Percentiles rank a stretch among this genome's conserved stretches.
Conservation (phyloP, 1,139 yeast species). For the Yamadazyma buinensis region DNA sequence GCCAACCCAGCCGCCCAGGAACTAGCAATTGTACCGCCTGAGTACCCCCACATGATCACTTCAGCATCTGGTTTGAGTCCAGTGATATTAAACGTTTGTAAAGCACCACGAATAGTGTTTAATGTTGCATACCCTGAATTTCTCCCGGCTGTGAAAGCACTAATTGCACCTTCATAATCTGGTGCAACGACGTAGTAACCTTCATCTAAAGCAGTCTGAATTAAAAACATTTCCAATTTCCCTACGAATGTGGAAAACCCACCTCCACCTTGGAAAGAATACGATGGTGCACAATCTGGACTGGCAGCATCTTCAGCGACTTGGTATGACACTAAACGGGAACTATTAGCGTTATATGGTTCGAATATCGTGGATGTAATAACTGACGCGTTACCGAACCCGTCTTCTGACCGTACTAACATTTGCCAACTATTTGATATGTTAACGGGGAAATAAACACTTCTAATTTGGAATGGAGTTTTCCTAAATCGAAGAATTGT, state of each 20-base stretch:
- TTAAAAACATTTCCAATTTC: conserved; percentile 23
- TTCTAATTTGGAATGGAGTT: conserved; percentile 18
- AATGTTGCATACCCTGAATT: conserved; percentile 26
- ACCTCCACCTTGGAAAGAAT: conserved; percentile 20
- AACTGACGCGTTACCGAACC: conserved; percentile 27
- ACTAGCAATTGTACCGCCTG: conserved; percentile 34
- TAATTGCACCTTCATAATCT: conserved; percentile 30
- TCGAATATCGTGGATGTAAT: conserved; percentile 29
- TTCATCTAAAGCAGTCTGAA: conserved; percentile 20
- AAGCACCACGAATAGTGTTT: conserved; percentile 25
- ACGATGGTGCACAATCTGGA: conserved; percentile 31
- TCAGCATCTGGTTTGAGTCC: conserved; percentile 20
- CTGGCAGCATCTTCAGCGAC: conserved; percentile 28
- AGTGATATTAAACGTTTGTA: conserved; percentile 19
- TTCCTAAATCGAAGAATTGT: conserved; percentile 23
- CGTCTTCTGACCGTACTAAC: conserved; percentile 31
- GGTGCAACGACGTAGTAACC: conserved; percentile 33
- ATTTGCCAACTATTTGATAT: conserved; percentile 28
- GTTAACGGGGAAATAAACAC: conserved; percentile 12
- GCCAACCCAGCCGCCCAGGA: conserved; percentile 33
- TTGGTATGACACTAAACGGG: conserved; percentile 23
- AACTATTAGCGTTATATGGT: conserved; percentile 28
- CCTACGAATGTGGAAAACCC: conserved; percentile 15
- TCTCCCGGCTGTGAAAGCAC: conserved; percentile 27
- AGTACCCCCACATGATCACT: conserved; percentile 31